Percentiles rank a stretch among this genome's conserved stretches.
phyloP scores from a whole-genome alignment of 352 stramenopile genomes.

The Phytophthora hibernalis region DNA sequence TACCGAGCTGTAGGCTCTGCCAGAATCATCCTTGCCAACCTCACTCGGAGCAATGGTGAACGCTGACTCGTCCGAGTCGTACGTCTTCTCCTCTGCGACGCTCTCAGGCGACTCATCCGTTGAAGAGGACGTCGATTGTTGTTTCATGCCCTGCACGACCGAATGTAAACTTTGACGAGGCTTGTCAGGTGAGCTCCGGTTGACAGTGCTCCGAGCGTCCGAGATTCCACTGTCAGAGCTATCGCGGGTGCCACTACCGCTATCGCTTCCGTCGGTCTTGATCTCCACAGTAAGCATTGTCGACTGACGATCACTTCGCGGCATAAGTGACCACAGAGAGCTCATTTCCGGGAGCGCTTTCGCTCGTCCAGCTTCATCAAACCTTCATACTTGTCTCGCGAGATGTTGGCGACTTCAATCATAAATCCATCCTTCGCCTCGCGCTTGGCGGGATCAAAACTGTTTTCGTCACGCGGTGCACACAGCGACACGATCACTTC shows the following conservation, averaged over 20 bases:
- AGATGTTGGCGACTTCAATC: conserved; percentile 69
- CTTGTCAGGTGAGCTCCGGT: conserved; percentile 1
- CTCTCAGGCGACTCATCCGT: conserved; percentile 22
- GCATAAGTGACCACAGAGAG: conserved; percentile 52
- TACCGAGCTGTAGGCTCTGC: conserved; percentile 4
- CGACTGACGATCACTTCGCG: conserved; percentile 37
- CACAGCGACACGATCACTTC: conserved; percentile 68
- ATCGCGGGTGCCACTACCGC: conserved; percentile 17
- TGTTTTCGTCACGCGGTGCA: conserved; percentile 35
- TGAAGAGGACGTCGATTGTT: conserved; percentile 23
- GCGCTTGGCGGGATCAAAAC: conserved; percentile 52
- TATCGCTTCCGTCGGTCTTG: conserved; percentile 30
- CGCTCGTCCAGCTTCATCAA: conserved; percentile 52
- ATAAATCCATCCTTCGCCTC: conserved; percentile 77
- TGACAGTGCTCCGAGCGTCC: conserved; percentile 13
- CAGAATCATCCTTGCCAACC: conserved; percentile 13
- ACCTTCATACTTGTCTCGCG: conserved; percentile 43
- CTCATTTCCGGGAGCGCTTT: conserved; percentile 43
- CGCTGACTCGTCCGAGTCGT: conserved; percentile 31
- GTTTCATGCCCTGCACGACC: conserved; percentile 26
- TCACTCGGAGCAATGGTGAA: conserved; percentile 31
- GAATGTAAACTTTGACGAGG: conserved; percentile 23
- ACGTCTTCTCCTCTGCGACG: conserved; percentile 11
- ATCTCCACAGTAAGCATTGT: conserved; percentile 51
- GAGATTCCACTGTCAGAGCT: conserved; percentile 19